These are phyloP conservation scores for Euphorbia pulcherrima DNA, from an alignment of 345 rosid genomes.

Conservation along the genomic window DNA sequence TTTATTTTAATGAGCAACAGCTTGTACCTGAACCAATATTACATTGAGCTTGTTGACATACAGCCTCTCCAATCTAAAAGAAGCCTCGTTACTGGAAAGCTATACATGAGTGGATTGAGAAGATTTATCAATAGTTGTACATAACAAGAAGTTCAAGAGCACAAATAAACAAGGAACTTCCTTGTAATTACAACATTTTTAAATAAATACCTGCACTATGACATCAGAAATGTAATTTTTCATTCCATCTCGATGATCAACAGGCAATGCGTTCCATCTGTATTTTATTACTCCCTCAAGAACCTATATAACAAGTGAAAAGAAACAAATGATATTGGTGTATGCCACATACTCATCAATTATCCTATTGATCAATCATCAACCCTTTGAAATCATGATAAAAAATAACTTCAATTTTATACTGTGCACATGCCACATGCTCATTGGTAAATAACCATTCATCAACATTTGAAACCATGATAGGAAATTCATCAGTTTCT, in stretches of 20 bases:
- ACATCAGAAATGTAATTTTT: conserved; percentile 98
- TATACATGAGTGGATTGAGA: conserved; percentile 23
- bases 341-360: not conserved
- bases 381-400: conserved; percentile 1
- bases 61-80: conserved; percentile 80
- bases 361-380: not conserved
- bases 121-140: not conserved
- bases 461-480: conserved; percentile 2
- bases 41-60: conserved; percentile 94
- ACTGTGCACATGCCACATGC: not conserved
- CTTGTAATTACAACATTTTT: not conserved
- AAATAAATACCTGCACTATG: conserved; percentile 73
- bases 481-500: not conserved
- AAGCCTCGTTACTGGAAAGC: conserved; percentile 88
- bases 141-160: not conserved
- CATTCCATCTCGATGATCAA: conserved; percentile 97
- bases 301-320: conserved; percentile 47
- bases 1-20: not conserved
- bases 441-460: not conserved
- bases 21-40: conserved; percentile 85
- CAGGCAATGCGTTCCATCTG: conserved; percentile 98
- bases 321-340: not conserved
- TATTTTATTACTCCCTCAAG: conserved; percentile 98
- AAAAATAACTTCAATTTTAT: not conserved
- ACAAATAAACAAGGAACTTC: not conserved